Evolutionary conservation across 495 filamentous ascomycete genomes (phyloP).

Genomic region (Amniculicola lignicola): DNA sequence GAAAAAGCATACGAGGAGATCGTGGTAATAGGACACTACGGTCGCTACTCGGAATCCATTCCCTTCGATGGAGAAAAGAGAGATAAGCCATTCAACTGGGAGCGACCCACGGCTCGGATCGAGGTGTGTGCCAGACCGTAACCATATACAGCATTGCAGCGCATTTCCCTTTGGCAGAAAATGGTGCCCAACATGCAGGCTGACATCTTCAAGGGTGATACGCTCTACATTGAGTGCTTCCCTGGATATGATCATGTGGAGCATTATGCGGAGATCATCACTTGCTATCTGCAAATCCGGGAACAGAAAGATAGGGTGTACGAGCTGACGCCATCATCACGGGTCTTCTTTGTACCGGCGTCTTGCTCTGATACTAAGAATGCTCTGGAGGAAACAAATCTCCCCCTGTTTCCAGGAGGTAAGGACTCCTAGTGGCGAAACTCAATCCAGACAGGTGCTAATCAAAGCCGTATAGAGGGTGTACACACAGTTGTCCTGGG

Average conservation of each 20-base stretch:
- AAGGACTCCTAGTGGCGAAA: too few relatives aligned
- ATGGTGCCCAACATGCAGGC: too few relatives aligned
- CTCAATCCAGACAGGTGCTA: too few relatives aligned
- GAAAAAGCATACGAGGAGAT: constrained; percentile 12
- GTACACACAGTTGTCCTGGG: constrained; percentile 1
- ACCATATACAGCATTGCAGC: too few relatives aligned
- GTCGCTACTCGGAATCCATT: constrained; percentile 10
- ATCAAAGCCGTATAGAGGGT: too few relatives aligned
- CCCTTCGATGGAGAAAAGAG: constrained; percentile 21
- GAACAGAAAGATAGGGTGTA: constrained; percentile 1
- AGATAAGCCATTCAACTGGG: constrained; percentile 35
- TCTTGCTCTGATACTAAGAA: constrained; percentile 1
- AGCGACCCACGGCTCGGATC: constrained; percentile 27
- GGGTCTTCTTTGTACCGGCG: constrained; percentile 2
- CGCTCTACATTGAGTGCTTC: constrained; percentile 23
- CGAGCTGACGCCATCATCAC: not conserved
- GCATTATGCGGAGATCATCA: constrained; percentile 31
- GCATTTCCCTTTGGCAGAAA: too few relatives aligned
- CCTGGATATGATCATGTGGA: constrained; percentile 24
- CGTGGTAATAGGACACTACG: constrained; percentile 7
- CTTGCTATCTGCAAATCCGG: constrained; percentile 20
- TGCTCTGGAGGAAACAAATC: not conserved
- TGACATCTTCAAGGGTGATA: too few relatives aligned
- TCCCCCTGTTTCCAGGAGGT: constrained; percentile 4
- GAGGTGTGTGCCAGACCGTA: too few relatives aligned